Evolutionary conservation across 352 stramenopile genomes (phyloP), one percentile per base, ranked within the genome.

Genomic region (Phytophthora pisi): DNA sequence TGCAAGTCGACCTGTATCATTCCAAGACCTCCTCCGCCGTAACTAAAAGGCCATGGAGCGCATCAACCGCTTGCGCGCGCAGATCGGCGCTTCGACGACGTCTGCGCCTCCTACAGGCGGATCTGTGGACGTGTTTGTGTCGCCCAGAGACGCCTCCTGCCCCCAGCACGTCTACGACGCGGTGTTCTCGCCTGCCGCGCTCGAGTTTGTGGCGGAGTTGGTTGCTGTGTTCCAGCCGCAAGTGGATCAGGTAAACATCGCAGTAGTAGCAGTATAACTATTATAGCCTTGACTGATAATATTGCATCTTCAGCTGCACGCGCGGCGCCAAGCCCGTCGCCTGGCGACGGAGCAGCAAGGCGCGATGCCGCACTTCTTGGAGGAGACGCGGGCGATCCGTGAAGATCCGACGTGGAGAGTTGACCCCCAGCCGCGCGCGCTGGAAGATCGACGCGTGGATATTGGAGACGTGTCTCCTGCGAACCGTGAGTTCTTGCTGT

Each of bases 371-470:
- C 77, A 86, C 49, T 99, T 98, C 71, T 66, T 94, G 20, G 57
- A 77, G 3, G 71, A 84, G 30, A 97, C 86, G 28, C 76, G 76
- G 26, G 66, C 77, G 43, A 87, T 95, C 51, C 82, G 90, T 23
- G 74, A 93, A 30, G 82, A 91, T 51, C 15, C 67, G 13, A 75
- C 57, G 26, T 95, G 89, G 89, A 73, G 59, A 34, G 67, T 93
- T 18, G 84, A 88, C 30, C 63, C 75, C 2, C 73, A 91, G 34
- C 93, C 93, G 4, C 57, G 57, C 6, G 83, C 86, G 58, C 78
- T 98, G 15, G 70, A 82, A 40, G 93, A 98, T 67, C 90, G 96
- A 51, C 86, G 95, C 28, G 95, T 99, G 9, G 96, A 98, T 76
- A 98, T 98, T 54, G 97, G 93, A 43, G 95, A 97, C 56, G 82